Conservation (phyloP, 495 filamentous ascomycete genomes). For the Emericellopsis terricola region DNA sequence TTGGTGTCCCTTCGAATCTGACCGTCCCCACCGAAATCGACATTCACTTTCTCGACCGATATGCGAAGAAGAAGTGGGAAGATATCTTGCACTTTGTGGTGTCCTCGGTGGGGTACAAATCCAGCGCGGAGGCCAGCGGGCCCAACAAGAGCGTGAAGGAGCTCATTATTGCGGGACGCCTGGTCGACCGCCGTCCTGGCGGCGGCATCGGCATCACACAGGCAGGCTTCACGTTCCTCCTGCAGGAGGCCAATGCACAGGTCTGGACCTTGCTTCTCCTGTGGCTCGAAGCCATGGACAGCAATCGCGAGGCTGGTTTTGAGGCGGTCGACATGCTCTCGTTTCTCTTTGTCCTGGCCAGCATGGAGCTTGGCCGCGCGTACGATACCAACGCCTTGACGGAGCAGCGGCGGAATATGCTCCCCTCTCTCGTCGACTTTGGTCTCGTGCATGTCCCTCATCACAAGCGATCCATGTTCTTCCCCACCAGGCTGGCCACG, state of each 20-base stretch:
- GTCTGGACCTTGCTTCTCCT: conserved; percentile 90
- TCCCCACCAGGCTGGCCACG: conserved; percentile 85
- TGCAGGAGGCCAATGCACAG: conserved; percentile 90
- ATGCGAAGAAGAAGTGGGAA: conserved; percentile 83
- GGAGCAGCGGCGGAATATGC: conserved; percentile 64
- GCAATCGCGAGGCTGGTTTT: conserved; percentile 39
- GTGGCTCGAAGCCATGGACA: conserved; percentile 73
- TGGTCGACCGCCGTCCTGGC: conserved; percentile 47
- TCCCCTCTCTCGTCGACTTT: conserved; percentile 68
- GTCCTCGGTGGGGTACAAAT: conserved; percentile 26
- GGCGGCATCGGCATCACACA: conserved; percentile 57
- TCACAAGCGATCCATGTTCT: conserved; percentile 48
- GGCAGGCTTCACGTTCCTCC: conserved; percentile 78
- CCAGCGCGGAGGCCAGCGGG: conserved; percentile 13
- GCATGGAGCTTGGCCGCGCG: conserved; percentile 72
- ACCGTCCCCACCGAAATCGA: conserved; percentile 38
- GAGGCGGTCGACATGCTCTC: conserved; percentile 84
- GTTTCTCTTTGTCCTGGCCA: conserved; percentile 91
- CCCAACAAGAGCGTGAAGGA: conserved; percentile 69
- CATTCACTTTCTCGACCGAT: conserved; percentile 60
- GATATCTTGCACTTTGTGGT: conserved; percentile 92
- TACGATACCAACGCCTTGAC: conserved; percentile 71
- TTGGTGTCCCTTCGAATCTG: conserved; percentile 63
- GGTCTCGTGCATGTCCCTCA: conserved; percentile 66
- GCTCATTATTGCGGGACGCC: conserved; percentile 56